phyloP scores from a whole-genome alignment of 2,329 filamentous ascomycete species.

The Pseudocercospora musae region DNA sequence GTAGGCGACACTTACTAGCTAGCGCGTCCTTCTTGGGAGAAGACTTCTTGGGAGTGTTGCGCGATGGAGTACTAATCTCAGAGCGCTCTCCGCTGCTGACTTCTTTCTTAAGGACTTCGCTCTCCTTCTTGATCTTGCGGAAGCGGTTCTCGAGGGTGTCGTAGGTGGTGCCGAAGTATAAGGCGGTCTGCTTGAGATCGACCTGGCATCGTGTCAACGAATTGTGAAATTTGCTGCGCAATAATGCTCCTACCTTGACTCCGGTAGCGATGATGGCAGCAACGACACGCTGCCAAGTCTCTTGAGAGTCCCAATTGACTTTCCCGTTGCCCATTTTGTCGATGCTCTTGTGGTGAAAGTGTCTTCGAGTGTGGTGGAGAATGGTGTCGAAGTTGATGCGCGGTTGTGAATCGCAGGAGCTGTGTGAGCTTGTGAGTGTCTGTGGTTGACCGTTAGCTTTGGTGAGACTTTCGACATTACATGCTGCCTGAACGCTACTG shows the following conservation, averaged over 20 bases:
- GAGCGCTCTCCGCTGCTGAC: conserved; percentile 24
- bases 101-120: conserved; percentile 32
- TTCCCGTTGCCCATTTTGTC: conserved; percentile 19
- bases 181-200: conserved; percentile 44
- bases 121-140: conserved; percentile 44
- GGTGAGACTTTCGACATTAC: neutral
- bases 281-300: conserved; percentile 40
- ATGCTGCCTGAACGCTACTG: neutral
- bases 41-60: conserved; percentile 25
- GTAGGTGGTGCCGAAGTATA: conserved; percentile 48
- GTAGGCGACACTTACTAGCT: conserved; percentile 10
- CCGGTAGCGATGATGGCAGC: conserved; percentile 39
- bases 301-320: conserved; percentile 38
- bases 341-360: neutral
- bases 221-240: neutral
- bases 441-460: conserved; percentile 1
- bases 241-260: conserved; percentile 30
- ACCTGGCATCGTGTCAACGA: conserved; percentile 36
- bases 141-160: conserved; percentile 48
- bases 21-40: conserved; percentile 26
- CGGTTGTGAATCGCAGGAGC: neutral
- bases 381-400: neutral
- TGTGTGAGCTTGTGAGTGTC: conserved; percentile 2
- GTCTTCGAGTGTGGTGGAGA: neutral
- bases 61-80: conserved; percentile 12